Evolutionary conservation across 2,329 filamentous ascomycete species (phyloP), one percentile per base, ranked within the genome.

Genomic region (Hymenoscyphus fraxineus): DNA sequence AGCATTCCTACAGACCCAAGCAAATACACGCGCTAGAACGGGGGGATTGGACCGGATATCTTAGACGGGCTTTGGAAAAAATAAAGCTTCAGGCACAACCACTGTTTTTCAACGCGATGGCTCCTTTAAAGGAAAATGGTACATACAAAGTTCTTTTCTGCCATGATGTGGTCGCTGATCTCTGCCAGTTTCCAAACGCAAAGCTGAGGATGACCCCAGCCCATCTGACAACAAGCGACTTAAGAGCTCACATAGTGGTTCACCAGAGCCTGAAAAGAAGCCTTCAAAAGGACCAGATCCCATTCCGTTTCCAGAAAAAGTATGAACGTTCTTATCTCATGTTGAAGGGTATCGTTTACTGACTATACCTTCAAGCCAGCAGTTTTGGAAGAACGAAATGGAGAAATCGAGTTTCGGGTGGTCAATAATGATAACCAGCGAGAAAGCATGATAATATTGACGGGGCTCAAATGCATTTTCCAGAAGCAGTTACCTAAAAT

Each of bases 401-500:
- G 93, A 74, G 92, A 96, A 69, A 98, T 99, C 71, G 93, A 98
- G 77, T 98, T 98, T 77, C 89, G 93, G 58, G 95, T 98, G 6
- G 95, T 99, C 73, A 98, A 98, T 82, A 99, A 99, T 75, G 95
- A 99, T 75, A 90, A 91, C 72, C 84, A 88, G 44, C 86, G 90
- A 69, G 92, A 97, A 73, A 96, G 91, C 74, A 88, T 93, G 70
- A 96, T 98, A 74, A 96, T 99, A 71, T 83, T 99, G 65, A 97
- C 94, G 0, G 95, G 95, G 15, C 82, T 99, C 63, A 99, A 98
- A 76, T 97, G 93, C 75, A 96, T 99, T 69, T 98, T 99, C 73
- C 95, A 99, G 76, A 98, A 98, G 73, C 95, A 99, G 75, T 83
- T 99, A 6, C 95, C 95, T 0, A 98, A 98, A 78, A 99, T 99